Evolutionary conservation across 306 rosid genomes (phyloP), one percentile per base, ranked within the genome.

Genomic region (Ormosia semicastrata): DNA sequence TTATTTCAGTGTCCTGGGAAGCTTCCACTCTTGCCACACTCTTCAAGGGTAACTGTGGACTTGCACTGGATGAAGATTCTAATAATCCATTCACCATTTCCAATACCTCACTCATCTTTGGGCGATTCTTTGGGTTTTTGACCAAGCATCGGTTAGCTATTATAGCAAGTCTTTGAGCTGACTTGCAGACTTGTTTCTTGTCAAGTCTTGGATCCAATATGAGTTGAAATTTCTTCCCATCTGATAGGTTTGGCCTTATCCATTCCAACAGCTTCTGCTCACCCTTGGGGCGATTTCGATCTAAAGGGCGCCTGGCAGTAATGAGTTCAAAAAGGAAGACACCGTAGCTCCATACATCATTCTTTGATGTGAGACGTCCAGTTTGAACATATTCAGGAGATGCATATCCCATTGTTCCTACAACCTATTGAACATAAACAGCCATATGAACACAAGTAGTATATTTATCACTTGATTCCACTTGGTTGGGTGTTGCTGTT

Each of bases 331-430:
- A 96, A 32, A 96, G 97, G 87, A 96, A 96, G 75, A 96, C 97
- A 2, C 99, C 99, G 8, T 84, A 96, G 87, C 98, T 90, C 99
- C 99, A 96, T 17, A 96, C 97, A 11, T 96, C 99, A 49, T 87
- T 92, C 88, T 93, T 96, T 58, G 91, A 89, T 34, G 98, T 91
- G 40, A 96, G 94, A 66, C 97, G 98, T 65, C 99, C 99, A 0
- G 99, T 96, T 86, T 87, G 97, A 70, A 96, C 12, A 86, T 96
- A 96, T 84, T 96, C 99, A 3, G 99, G 99, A 78, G 99, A 88
- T 73, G 99, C 98, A 81, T 96, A 96, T 37, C 99, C 99, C 90
- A 91, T 86, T 18, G 99, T 96, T 90, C 99, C 99, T n/a, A 92
- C 97, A 85, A 91, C 97, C 99, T 96, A 85, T 71, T 65, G 32